These are phyloP conservation scores for Coffea canephora DNA, from an alignment of 257 asterid genomes.

Conservation along the genomic window DNA sequence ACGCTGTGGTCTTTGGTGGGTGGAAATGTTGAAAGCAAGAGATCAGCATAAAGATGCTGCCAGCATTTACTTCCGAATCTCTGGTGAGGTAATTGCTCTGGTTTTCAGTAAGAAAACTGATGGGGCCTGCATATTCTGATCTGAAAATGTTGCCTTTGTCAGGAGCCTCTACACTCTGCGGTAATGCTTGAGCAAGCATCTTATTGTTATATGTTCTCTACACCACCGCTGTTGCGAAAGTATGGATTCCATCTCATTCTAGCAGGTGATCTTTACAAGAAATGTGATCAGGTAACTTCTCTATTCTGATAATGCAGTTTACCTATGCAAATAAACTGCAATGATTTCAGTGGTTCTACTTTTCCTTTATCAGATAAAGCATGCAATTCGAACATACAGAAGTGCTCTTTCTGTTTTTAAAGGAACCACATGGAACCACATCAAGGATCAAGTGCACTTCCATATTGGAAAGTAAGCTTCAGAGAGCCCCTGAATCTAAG, in stretches of 20 bases:
- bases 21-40: conserved; percentile 89
- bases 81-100: conserved; percentile 96
- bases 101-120: conserved; percentile 23
- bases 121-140: conserved; percentile 21
- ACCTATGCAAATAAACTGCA: conserved; percentile 18
- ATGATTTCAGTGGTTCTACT: conserved; percentile 23
- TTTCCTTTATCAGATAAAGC: conserved; percentile 64
- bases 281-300: conserved; percentile 85
- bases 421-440: conserved; percentile 86
- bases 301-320: conserved; percentile 16
- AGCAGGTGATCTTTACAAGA: conserved; percentile 93
- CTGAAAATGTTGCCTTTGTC: conserved; percentile 40
- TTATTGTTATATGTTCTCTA: conserved; percentile 82
- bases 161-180: conserved; percentile 91
- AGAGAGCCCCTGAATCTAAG: conserved; percentile 13
- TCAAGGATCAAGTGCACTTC: conserved; percentile 95
- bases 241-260: conserved; percentile 98
- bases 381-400: conserved; percentile 94
- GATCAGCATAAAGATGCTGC: conserved; percentile 95
- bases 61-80: conserved; percentile 83
- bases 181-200: conserved; percentile 99
- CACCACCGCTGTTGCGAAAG: conserved; percentile 78
- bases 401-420: conserved; percentile 82
- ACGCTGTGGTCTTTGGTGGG: conserved; percentile 99
- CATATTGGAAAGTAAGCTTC: conserved; percentile 87